Evolutionary conservation across 2,329 filamentous ascomycete genomes (phyloP).

Genomic region (Alternaria burnsii): DNA sequence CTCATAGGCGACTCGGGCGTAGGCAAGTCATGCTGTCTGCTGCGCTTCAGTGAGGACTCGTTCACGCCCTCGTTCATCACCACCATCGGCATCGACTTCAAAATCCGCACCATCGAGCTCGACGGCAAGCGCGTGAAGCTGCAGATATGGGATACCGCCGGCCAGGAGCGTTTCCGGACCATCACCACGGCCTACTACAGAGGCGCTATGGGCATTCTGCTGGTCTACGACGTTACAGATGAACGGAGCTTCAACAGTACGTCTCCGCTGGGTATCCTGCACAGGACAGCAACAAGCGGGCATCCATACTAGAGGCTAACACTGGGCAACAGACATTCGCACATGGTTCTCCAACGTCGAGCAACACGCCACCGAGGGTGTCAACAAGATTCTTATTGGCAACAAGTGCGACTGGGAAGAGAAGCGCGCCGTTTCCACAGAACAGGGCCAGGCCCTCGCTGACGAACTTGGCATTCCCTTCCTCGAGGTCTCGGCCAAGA

Average conservation of each 20-base stretch:
- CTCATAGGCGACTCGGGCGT: slow-evolving; percentile 97
- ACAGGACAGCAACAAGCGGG: background rate
- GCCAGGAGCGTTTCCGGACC: slow-evolving; percentile 97
- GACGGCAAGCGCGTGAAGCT: slow-evolving; percentile 99
- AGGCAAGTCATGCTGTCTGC: slow-evolving; percentile 94
- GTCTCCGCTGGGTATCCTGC: slow-evolving; percentile 42
- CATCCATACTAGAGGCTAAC: slow-evolving; percentile 22
- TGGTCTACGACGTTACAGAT: slow-evolving; percentile 98
- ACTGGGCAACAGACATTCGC: slow-evolving; percentile 77
- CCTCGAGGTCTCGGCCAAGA: slow-evolving; percentile 97
- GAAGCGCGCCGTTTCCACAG: slow-evolving; percentile 92
- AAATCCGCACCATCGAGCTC: slow-evolving; percentile 98
- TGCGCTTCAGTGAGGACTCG: slow-evolving; percentile 96
- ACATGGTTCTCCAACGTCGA: slow-evolving; percentile 99
- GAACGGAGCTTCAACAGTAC: slow-evolving; percentile 94
- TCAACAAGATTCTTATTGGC: slow-evolving; percentile 99
- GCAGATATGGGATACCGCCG: slow-evolving; percentile 99
- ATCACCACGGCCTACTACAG: slow-evolving; percentile 99
- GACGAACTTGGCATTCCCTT: slow-evolving; percentile 98
- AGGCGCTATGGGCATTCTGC: slow-evolving; percentile 95
- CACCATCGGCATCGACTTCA: slow-evolving; percentile 99
- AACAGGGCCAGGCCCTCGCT: slow-evolving; percentile 90
- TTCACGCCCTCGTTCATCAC: slow-evolving; percentile 98
- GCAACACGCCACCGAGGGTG: slow-evolving; percentile 96
- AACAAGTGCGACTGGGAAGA: slow-evolving; percentile 99